A percentile compares a stretch with the other conserved stretches of the same genome.
Evolutionary conservation across 495 filamentous ascomycete species (phyloP).

Genomic region (Trypethelium eluteriae): DNA sequence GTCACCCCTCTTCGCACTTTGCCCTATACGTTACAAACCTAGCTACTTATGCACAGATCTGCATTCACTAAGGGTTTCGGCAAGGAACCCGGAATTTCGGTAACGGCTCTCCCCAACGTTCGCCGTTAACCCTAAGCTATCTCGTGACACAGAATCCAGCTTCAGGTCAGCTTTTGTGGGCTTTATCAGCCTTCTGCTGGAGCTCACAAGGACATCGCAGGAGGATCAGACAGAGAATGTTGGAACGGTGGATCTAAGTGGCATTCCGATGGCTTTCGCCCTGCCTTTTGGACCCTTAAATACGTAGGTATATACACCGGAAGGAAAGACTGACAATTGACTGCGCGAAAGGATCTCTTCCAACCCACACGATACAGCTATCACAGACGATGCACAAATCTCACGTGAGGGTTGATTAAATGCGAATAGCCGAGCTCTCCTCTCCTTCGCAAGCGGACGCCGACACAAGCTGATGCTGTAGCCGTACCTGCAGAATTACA

Average conservation of each 20-base stretch:
- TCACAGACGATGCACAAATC: no score
- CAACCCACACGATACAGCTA: no score
- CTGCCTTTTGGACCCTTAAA: not conserved
- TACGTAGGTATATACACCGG: not conserved
- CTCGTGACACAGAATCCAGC: conserved; percentile 1
- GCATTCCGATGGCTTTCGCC: not conserved
- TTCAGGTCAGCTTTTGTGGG: not conserved
- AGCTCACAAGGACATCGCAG: not conserved
- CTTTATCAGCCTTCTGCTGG: not conserved
- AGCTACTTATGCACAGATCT: not conserved
- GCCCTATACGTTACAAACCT: not conserved
- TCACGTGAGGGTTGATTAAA: no score
- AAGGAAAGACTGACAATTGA: no score
- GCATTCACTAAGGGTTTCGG: conserved; percentile 5
- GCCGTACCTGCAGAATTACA: no score
- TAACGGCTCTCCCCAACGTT: conserved; percentile 12
- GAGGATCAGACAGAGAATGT: not conserved
- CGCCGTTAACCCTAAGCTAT: not conserved
- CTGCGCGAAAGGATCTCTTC: no score
- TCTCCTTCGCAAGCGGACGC: no score
- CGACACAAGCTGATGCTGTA: no score
- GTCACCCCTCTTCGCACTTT: not conserved
- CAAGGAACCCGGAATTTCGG: not conserved
- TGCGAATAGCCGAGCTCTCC: no score
- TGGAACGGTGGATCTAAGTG: not conserved